These are phyloP conservation scores for Fusarium sacchari DNA, from an alignment of 2,329 filamentous ascomycete species.

Conservation along the genomic window DNA sequence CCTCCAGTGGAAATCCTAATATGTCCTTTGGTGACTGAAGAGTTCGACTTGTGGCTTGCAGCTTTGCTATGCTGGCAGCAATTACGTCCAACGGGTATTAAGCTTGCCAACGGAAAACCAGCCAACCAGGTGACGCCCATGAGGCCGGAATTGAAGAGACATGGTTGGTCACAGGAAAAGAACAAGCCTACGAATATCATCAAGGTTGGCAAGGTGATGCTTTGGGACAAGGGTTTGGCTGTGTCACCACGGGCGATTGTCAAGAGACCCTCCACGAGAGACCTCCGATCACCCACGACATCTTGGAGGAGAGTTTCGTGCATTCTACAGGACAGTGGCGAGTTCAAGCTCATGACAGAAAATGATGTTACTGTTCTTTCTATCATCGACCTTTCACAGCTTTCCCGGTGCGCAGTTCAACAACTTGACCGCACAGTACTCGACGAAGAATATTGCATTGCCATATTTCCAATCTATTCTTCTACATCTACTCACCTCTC, in stretches of 20 bases:
- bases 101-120: constrained; percentile 58
- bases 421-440: constrained; percentile 89
- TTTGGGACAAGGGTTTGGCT: constrained; percentile 84
- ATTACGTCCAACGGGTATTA: constrained; percentile 68
- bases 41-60: constrained; percentile 83
- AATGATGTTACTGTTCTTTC: constrained; percentile 83
- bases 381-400: constrained; percentile 85
- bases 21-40: constrained; percentile 69
- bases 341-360: constrained; percentile 90
- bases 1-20: constrained; percentile 71
- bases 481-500: constrained; percentile 77
- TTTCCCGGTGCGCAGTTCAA: constrained; percentile 91
- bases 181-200: constrained; percentile 74
- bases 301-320: constrained; percentile 91
- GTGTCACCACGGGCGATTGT: constrained; percentile 65
- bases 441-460: constrained; percentile 92
- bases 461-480: constrained; percentile 93
- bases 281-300: constrained; percentile 62
- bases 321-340: constrained; percentile 92
- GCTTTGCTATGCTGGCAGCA: constrained; percentile 86
- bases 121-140: constrained; percentile 48
- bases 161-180: constrained; percentile 49
- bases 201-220: constrained; percentile 89
- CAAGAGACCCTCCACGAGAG: constrained; percentile 66
- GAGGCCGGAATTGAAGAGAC: constrained; percentile 57